Conservation (phyloP, 148 eudicot genomes). For the Amaranthus hypochondriacus region DNA sequence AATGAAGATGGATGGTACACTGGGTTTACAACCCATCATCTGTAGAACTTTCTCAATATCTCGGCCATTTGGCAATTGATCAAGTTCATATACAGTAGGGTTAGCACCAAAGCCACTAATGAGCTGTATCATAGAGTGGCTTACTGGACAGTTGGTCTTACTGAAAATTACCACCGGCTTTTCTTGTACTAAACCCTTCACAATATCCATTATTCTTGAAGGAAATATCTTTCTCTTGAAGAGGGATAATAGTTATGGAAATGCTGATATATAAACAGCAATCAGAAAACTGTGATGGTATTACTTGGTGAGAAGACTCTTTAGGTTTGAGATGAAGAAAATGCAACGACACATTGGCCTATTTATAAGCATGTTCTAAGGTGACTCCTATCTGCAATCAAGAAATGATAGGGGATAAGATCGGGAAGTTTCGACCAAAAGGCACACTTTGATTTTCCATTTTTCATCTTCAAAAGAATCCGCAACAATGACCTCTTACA, state of each 20-base stretch:
- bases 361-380: constrained; percentile 23
- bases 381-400: background rate
- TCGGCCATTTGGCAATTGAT: constrained; percentile 19
- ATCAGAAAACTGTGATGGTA: too few species aligned
- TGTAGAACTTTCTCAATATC: constrained; percentile 14
- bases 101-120: constrained; percentile 23
- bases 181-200: constrained; percentile 16
- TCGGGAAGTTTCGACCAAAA: background rate
- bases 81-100: constrained; percentile 17
- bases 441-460: background rate
- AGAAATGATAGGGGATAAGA: constrained; percentile 21
- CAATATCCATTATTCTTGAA: constrained; percentile 6
- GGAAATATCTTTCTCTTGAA: background rate
- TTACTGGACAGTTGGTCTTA: constrained; percentile 20
- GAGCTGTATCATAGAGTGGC: constrained; percentile 23
- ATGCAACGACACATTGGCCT: constrained; percentile 7
- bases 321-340: background rate
- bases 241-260: too few species aligned
- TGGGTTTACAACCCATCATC: constrained; percentile 19
- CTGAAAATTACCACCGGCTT: constrained; percentile 20
- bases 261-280: too few species aligned
- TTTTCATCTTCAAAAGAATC: background rate
- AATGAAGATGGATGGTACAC: constrained; percentile 20
- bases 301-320: too few species aligned
- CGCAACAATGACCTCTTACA: constrained; percentile 20